A percentile compares a stretch with the other conserved stretches of the same genome.
These are phyloP conservation scores for Sclerotiophoma versabilis DNA, from an alignment of 2,329 filamentous ascomycete species.

Conservation along the genomic window DNA sequence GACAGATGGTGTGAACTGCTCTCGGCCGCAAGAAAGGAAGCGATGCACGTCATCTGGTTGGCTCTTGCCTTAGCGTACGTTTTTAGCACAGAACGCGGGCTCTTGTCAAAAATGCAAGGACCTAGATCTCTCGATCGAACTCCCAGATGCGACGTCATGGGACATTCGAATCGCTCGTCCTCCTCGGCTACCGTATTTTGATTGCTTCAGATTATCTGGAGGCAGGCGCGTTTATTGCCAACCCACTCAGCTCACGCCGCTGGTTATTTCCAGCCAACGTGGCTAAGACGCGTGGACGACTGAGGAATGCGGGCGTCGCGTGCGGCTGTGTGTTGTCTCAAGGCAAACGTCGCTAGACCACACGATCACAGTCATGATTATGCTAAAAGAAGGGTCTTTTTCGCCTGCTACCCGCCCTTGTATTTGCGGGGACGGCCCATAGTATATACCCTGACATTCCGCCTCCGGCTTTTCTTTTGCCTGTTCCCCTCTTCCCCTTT, in stretches of 20 bases:
- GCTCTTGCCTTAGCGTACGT: conserved; percentile 16
- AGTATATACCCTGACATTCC: conserved; percentile 21
- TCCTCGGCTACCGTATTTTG: not conserved
- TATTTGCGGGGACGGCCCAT: conserved; percentile 25
- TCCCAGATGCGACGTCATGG: conserved; percentile 11
- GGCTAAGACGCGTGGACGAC: conserved; percentile 19
- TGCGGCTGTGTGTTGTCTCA: conserved; percentile 21
- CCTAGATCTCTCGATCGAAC: conserved; percentile 26
- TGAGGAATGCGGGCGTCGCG: conserved; percentile 21
- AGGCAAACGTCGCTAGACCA: conserved; percentile 23
- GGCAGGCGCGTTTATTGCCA: conserved; percentile 5
- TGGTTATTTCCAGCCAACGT: conserved; percentile 5
- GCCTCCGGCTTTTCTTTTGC: conserved; percentile 16
- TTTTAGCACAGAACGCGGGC: conserved; percentile 12
- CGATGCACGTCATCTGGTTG: conserved; percentile 20
- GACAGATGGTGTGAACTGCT: conserved; percentile 21
- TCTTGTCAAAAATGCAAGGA: conserved; percentile 19
- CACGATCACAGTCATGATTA: conserved; percentile 30
- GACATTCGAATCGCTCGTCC: not conserved
- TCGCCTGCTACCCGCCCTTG: conserved; percentile 21
- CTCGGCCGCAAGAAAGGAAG: conserved; percentile 12
- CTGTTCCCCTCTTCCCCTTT: conserved; percentile 17
- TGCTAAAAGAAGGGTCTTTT: conserved; percentile 29
- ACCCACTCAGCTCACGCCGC: conserved; percentile 6
- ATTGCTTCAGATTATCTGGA: not conserved